Evolutionary conservation across 1,284 basidiomycete species (phyloP), one percentile per base, ranked within the genome.

Genomic region (Bjerkandera adusta): DNA sequence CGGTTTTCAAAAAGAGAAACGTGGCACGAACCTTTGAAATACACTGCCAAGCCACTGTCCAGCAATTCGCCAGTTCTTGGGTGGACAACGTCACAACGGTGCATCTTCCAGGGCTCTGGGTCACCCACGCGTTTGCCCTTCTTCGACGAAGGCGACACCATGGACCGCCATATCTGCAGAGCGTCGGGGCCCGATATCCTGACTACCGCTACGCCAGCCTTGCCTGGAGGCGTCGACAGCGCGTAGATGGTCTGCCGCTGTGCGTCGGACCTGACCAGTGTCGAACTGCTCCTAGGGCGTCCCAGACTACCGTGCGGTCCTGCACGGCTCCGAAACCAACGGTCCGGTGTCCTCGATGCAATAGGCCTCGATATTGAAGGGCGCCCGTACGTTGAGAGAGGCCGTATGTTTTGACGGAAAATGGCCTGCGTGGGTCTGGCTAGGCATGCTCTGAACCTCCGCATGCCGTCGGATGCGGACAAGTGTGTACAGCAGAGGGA

Each of bases 1-100:
- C 29, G n/a, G 20, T 22, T 2, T 5, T 8, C 37, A 18, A 16
- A 43, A n/a, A 24, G 52, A 22, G 13, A 29, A 30, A 32, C 22
- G 32, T 15, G 18, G 24, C n/a, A 55, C 73, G 30, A 46, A 83
- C 89, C 79, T 67, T 77, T 74, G 64, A 94, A 94, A 64, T 81
- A 92, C n/a, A 94, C 79, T 0, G 83, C 81, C 4, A 93, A 66
- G 0, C 83, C 88, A 43, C 89, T 83, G 58, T 95, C 92, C n/a
- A 95, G 69, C 15, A 77, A 64, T 47, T 88, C 81, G 5, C 68
- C 65, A 1, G 72, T 79, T 11, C 65, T 60, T 0, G 90, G 87
- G 56, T 90, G 77, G 2, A 88, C 66, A 22, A 95, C 68, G 37
- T 71, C 72, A 57, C 90, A 85, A 16, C 87, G 74, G 40, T 87